Base-by-base conservation (phyloP, 78 protist species). In the Cavenderia fasciculata region DNA sequence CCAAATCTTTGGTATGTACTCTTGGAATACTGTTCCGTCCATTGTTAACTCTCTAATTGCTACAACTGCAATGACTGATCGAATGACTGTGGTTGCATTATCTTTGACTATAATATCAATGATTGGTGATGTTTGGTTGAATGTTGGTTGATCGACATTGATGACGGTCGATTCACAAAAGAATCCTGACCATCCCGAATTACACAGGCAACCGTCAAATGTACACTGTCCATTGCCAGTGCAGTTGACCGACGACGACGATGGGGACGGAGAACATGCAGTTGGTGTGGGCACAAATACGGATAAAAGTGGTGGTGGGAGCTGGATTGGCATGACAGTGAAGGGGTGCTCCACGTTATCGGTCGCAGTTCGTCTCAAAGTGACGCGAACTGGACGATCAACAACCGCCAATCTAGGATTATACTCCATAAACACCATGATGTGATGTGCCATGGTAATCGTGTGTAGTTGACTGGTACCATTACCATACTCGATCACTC, bases 151-250 rank as follows among this genome's bases (percentile, higher is more conserved):
- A 0, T 46, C 47, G 1, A 65, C 8, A 27, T 21, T 34, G 2
- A 51, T 2, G 16, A 3, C n/a, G 16, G 56, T 51, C 19, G 43
- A 51, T 14, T 6, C 18, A 52, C 88, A 78, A 52, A 65, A 65
- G 8, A 25, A 19, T 11, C 88, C 88, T 16, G 51, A 40, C 41
- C 44, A 78, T 4, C 51, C 75, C 18, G 47, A 41, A 10, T 44
- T 29, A 51, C 88, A 78, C 5, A 6, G 41, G 41, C 88, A 78
- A 2, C 75, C 74, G 38, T 16, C 33, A 11, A 2, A n/a, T 36
- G 72, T 36, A 21, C 72, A 63, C 2, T 14, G 14, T 36, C 72
- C 72, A 38, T 63, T 16, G 2, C 21, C 14, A 40, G 51, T 40
- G 12, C 72, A 63, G 6, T n/a, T n/a, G n/a, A n/a, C n/a, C n/a